Percentiles rank a stretch among this genome's conserved stretches.
Evolutionary conservation across 441 rosid genomes (phyloP).

Genomic region (Populus hybrid): DNA sequence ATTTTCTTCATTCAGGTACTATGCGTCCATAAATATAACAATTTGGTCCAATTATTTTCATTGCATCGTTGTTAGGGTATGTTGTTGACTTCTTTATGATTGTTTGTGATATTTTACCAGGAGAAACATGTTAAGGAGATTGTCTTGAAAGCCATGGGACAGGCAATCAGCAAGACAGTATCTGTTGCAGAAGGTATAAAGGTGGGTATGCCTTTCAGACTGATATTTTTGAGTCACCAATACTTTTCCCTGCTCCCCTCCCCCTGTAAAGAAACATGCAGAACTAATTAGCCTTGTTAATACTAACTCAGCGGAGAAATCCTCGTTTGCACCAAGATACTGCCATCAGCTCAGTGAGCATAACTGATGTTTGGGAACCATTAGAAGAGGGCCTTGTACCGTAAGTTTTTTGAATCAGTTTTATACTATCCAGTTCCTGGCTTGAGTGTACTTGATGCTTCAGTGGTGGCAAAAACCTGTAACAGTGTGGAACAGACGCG

Average conservation of each 20-base stretch:
- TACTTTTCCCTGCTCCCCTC: neutral
- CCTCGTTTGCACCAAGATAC: slow-evolving; percentile 86
- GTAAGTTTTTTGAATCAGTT: slow-evolving; percentile 37
- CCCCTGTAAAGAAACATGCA: neutral
- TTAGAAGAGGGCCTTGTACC: slow-evolving; percentile 90
- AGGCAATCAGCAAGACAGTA: slow-evolving; percentile 90
- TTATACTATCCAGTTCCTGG: neutral
- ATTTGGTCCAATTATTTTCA: neutral
- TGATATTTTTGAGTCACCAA: neutral
- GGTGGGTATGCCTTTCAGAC: slow-evolving; percentile 35
- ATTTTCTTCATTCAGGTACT: neutral
- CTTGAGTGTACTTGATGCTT: neutral
- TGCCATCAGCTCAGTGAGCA: slow-evolving; percentile 77
- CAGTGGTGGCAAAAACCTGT: neutral
- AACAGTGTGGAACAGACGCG: slow-evolving; percentile 94
- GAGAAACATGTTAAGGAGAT: slow-evolving; percentile 69
- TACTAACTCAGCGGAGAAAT: slow-evolving; percentile 55
- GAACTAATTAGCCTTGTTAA: slow-evolving; percentile 15
- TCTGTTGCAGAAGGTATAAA: slow-evolving; percentile 81
- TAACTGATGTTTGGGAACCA: slow-evolving; percentile 94
- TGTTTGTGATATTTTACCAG: slow-evolving; percentile 29
- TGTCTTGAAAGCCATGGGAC: slow-evolving; percentile 95
- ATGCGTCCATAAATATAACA: neutral
- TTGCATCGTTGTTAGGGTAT: neutral
- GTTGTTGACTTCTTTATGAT: neutral